Evolutionary conservation across 2,329 filamentous ascomycete genomes (phyloP), one percentile per base, ranked within the genome.

Genomic region (Phoma sp.): DNA sequence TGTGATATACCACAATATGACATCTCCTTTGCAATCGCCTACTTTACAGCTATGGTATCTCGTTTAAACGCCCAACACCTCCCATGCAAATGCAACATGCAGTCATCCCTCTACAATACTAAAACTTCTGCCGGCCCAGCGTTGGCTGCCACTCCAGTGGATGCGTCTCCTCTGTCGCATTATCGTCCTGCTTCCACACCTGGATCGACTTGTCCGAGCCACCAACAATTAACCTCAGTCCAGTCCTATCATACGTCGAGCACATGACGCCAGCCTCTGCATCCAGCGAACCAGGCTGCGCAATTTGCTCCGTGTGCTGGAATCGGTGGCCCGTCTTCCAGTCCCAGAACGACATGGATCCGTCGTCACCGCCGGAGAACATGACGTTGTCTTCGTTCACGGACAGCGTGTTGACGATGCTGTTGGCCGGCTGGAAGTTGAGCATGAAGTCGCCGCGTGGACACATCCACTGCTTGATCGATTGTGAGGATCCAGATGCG

Each of bases 381-480:
- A 99, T 78, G 14, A 98, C 91, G 67, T 97, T 95, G 73, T 97
- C 92, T 68, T 96, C 91, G 74, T 99, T 99, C 26, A 95, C 92
- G 36, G 92, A 85, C 38, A 99, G 79, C 0, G 92, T 92, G 77
- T 99, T 99, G 79, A 99, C 93, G 73, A 99, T 96, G 56, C 92
- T 86, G 69, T 97, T 97, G 71, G 98, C 93, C 4, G 93, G 93
- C 36, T 96, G 91, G 69, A 98, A 98, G 73, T 98, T 98, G 76
- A 97, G 93, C 95, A 99, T 99, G 73, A 99, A 98, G 14, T 92
- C 92, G 30, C 93, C 96, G 73, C 97, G 92, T 1, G 96, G 96
- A 64, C 93, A 98, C 75, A 98, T 97, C 93, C 95, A 99, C 78
- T 99, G 95, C 81, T 99, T 99, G 78, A 99, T 97, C 72, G 90